Conservation (phyloP, 2,329 filamentous ascomycete genomes). For the Aspergillus calidoustus region DNA sequence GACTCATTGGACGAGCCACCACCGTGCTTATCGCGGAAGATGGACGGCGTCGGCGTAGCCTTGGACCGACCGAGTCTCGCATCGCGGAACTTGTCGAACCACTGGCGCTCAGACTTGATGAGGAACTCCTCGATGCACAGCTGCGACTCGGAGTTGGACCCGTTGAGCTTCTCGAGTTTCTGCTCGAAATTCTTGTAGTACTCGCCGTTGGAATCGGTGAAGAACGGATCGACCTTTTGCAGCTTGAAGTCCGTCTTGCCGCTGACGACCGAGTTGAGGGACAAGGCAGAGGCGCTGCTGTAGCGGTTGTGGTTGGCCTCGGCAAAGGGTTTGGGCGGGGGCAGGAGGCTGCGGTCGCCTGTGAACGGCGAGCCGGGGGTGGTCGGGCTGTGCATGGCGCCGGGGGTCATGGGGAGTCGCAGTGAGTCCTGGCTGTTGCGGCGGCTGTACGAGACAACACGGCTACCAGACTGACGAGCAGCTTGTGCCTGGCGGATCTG, state of each 20-base stretch:
- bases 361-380: constrained; percentile 34
- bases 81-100: constrained; percentile 64
- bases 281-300: constrained; percentile 54
- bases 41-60: constrained; percentile 42
- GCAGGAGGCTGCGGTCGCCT: constrained; percentile 38
- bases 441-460: constrained; percentile 23
- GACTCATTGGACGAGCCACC: constrained; percentile 42
- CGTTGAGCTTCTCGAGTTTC: constrained; percentile 59
- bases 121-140: constrained; percentile 70
- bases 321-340: constrained; percentile 31
- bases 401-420: constrained; percentile 17
- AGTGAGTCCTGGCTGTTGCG: constrained; percentile 33
- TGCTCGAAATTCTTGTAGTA: constrained; percentile 64
- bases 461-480: constrained; percentile 23
- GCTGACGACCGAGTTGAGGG: constrained; percentile 61
- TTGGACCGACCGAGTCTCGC: constrained; percentile 60
- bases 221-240: constrained; percentile 71
- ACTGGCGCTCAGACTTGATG: constrained; percentile 68
- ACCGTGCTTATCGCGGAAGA: constrained; percentile 37
- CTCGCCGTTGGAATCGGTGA: constrained; percentile 66
- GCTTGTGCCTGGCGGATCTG: constrained; percentile 31
- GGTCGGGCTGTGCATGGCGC: constrained; percentile 25
- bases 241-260: constrained; percentile 66
- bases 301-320: constrained; percentile 38
- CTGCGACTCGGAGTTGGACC: constrained; percentile 60